Evolutionary conservation across 2,329 filamentous ascomycete species (phyloP).

Genomic region (Sclerotinia trifoliorum): DNA sequence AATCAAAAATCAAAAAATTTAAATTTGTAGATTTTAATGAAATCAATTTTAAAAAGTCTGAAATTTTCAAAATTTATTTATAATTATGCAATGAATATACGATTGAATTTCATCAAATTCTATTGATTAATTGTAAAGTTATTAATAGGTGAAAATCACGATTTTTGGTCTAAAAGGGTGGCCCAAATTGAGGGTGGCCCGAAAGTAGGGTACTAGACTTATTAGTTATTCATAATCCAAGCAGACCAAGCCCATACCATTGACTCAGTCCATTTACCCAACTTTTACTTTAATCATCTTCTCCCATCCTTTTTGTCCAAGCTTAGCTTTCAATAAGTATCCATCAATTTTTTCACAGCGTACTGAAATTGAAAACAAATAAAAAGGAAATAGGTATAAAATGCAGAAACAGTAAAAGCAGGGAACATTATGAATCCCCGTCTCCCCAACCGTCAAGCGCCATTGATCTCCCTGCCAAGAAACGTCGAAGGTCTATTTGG

Average conservation of each 20-base stretch:
- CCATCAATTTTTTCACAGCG: not conserved
- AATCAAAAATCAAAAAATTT: too few species aligned
- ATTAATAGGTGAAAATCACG: too few species aligned
- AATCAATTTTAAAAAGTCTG: too few species aligned
- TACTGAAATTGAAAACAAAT: not conserved
- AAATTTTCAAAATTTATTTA: too few species aligned
- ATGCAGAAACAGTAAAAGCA: not conserved
- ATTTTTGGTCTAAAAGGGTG: too few species aligned
- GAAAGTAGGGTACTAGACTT: too few species aligned
- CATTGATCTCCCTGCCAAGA: not conserved
- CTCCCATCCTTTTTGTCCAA: not conserved
- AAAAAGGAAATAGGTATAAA: not conserved
- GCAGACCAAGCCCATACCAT: not conserved
- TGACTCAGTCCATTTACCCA: not conserved
- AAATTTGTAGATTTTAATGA: too few species aligned
- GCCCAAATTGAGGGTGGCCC: too few species aligned
- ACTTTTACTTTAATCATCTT: not conserved
- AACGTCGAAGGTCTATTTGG: not conserved
- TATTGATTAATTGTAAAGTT: too few species aligned
- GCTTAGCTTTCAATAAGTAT: not conserved
- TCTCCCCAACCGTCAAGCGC: not conserved
- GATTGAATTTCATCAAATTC: too few species aligned
- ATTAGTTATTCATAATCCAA: not conserved
- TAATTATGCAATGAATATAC: too few species aligned
- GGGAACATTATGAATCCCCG: not conserved